Conservation (phyloP, 1,139 yeast genomes). For the Blastobotrys ciferrii region DNA sequence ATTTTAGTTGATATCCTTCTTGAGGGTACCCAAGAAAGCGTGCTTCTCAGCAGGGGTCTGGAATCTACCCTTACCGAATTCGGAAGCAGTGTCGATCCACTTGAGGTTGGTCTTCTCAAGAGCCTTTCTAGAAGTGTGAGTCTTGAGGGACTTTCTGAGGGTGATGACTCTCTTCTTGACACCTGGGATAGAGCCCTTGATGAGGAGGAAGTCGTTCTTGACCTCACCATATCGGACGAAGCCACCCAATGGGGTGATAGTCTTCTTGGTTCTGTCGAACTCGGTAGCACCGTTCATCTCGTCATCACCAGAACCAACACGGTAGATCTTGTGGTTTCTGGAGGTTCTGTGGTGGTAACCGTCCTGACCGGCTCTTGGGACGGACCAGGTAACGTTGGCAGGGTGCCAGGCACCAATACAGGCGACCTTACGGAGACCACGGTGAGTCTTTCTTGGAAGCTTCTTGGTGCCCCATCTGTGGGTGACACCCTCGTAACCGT, state of each 20-base stretch:
- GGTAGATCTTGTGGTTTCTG: conserved; percentile 99
- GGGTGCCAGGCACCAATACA: conserved; percentile 99
- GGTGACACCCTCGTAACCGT: conserved; percentile 99
- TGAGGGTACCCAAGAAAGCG: conserved; percentile 99
- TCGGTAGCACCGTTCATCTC: conserved; percentile 94
- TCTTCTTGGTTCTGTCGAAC: conserved; percentile 99
- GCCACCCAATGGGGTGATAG: conserved; percentile 99
- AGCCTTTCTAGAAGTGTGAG: conserved; percentile 97
- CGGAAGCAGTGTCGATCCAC: conserved; percentile 99
- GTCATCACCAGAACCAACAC: conserved; percentile 96
- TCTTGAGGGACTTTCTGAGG: conserved; percentile 97
- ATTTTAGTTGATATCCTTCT: conserved; percentile 66
- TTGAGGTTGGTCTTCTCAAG: conserved; percentile 93
- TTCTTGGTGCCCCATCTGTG: conserved; percentile 99
- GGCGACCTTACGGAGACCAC: conserved; percentile 99
- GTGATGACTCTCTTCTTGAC: conserved; percentile 99
- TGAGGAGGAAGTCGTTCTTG: conserved; percentile 94
- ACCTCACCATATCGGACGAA: conserved; percentile 99
- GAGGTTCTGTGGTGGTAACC: conserved; percentile 99
- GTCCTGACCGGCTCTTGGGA: conserved; percentile 99
- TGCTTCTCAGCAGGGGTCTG: conserved; percentile 99
- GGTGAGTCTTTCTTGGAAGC: conserved; percentile 99
- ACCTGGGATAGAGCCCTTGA: conserved; percentile 99
- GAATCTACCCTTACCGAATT: conserved; percentile 99
- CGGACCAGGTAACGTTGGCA: conserved; percentile 99